Evolutionary conservation across 2,329 filamentous ascomycete genomes (phyloP).

Genomic region (Neonectria magnoliae): DNA sequence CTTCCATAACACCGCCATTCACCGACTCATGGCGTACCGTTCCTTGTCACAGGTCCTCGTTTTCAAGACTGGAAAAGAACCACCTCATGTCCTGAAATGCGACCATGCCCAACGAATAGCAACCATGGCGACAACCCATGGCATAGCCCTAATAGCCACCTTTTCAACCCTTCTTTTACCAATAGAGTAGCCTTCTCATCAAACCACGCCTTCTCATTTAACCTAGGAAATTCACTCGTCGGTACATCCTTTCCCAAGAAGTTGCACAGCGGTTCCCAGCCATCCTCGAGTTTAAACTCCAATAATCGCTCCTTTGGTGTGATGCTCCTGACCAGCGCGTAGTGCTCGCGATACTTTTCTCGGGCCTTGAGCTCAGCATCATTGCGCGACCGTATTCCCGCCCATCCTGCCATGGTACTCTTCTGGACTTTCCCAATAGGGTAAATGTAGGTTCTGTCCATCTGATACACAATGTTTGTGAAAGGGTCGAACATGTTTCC

Average conservation of each 20-base stretch:
- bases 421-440: constrained; percentile 12
- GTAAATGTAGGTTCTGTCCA: constrained; percentile 6
- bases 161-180: constrained; percentile 1
- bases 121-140: constrained; percentile 5
- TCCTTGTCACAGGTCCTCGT: background rate
- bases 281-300: constrained; percentile 48
- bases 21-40: background rate
- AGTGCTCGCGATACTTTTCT: constrained; percentile 17
- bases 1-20: background rate
- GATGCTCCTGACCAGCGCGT: background rate
- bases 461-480: constrained; percentile 5
- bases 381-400: background rate
- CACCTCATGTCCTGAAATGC: background rate
- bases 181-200: constrained; percentile 10
- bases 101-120: background rate
- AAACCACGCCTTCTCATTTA: constrained; percentile 43
- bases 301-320: constrained; percentile 27
- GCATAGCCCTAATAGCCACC: background rate
- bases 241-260: constrained; percentile 50
- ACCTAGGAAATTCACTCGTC: constrained; percentile 32
- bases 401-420: constrained; percentile 15
- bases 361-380: constrained; percentile 13
- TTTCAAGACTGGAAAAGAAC: background rate
- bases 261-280: constrained; percentile 50
- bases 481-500: constrained; percentile 14